phyloP scores from a whole-genome alignment of 2,329 filamentous ascomycete genomes.

The Apiospora rasikravindrae region DNA sequence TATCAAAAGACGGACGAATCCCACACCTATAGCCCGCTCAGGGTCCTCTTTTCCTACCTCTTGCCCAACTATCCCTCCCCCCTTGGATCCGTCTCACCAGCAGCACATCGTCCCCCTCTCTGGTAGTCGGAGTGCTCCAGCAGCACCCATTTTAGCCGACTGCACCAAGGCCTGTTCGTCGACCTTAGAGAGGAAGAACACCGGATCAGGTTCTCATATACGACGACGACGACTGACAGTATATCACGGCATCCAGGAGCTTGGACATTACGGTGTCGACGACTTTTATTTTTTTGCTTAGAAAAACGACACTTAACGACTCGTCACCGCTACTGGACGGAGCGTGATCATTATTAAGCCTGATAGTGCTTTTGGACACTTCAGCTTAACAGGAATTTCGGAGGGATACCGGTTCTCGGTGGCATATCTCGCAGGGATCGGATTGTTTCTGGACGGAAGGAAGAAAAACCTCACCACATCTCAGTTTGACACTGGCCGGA shows the following conservation, averaged over 20 bases:
- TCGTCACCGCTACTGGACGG: background rate
- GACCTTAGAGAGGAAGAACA: background rate
- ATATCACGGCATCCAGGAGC: background rate
- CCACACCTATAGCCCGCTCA: constrained; percentile 23
- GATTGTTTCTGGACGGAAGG: constrained; percentile 1
- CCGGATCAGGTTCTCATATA: constrained; percentile 6
- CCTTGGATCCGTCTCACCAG: constrained; percentile 10
- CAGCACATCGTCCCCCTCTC: constrained; percentile 5
- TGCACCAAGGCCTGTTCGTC: background rate
- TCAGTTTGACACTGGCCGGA: constrained; percentile 7
- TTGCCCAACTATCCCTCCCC: background rate
- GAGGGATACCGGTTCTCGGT: background rate
- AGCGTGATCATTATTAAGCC: background rate
- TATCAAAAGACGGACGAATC: constrained; percentile 33
- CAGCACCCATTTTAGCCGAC: background rate
- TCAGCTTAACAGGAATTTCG: background rate
- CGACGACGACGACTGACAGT: background rate
- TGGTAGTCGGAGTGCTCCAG: constrained; percentile 9
- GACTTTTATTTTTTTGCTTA: background rate
- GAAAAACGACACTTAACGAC: background rate
- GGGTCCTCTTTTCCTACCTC: constrained; percentile 13
- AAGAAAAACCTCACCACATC: background rate
- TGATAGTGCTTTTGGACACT: background rate
- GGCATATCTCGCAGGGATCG: background rate
- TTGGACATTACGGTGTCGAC: background rate